These are phyloP conservation scores for Eucalyptus rudis DNA, from an alignment of 345 rosid species.

Conservation along the genomic window DNA sequence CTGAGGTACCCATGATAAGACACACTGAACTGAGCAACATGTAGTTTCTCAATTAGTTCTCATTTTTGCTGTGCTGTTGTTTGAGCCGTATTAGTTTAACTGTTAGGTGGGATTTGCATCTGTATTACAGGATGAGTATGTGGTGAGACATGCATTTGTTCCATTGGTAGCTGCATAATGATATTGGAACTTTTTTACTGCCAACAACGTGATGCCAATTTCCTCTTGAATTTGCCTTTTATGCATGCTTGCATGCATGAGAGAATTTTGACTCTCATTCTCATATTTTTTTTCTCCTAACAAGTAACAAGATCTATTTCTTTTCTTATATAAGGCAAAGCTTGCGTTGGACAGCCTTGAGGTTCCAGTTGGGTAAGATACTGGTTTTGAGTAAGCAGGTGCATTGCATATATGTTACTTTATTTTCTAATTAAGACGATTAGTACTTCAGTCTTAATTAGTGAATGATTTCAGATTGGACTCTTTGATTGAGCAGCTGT, in stretches of 20 bases:
- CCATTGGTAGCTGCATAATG: neutral
- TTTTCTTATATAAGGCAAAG: neutral
- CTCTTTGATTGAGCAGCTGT: neutral
- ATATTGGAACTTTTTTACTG: neutral
- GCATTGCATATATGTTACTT: neutral
- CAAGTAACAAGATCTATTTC: neutral
- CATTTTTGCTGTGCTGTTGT: neutral
- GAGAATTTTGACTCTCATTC: neutral
- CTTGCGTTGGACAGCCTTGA: neutral
- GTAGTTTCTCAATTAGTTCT: neutral
- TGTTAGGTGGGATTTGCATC: neutral
- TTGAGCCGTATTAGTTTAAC: too few species aligned
- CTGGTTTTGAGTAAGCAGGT: too few species aligned
- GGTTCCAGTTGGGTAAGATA: neutral
- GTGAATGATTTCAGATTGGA: neutral
- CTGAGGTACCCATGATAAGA: neutral
- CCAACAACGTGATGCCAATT: neutral
- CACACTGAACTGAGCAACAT: neutral
- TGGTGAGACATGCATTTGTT: neutral
- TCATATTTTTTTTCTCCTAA: neutral
- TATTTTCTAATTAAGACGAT: too few species aligned
- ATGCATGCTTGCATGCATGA: neutral
- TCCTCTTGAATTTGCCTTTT: neutral
- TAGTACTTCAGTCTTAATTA: too few species aligned
- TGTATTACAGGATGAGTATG: neutral